phyloP scores from a whole-genome alignment of 768 basidiomycete species.

The Mycena latifolia region DNA sequence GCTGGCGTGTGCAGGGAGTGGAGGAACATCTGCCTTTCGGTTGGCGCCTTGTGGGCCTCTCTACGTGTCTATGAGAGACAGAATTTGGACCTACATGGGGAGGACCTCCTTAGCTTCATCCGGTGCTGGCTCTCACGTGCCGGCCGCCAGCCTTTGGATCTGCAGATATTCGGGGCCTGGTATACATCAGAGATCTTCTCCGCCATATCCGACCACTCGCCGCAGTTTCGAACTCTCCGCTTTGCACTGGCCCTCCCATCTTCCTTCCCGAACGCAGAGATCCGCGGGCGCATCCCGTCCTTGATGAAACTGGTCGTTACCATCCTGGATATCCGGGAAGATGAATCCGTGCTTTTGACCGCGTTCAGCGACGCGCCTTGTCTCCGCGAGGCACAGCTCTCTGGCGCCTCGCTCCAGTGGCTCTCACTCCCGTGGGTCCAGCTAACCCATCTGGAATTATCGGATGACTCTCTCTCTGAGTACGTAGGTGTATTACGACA shows the following conservation, averaged over 20 bases:
- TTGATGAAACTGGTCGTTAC: too few species aligned
- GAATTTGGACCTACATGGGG: background rate
- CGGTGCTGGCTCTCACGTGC: background rate
- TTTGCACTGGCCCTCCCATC: background rate
- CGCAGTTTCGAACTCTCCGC: background rate
- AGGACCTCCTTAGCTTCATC: background rate
- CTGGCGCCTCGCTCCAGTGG: background rate
- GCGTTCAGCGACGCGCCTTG: too few species aligned
- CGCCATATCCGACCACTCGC: background rate
- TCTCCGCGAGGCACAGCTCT: background rate
- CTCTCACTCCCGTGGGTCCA: slow-evolving; percentile 24
- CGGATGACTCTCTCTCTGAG: background rate
- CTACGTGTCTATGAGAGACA: background rate
- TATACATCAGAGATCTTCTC: background rate
- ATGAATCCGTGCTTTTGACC: too few species aligned
- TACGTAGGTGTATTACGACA: background rate
- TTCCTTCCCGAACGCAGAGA: background rate
- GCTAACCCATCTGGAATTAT: slow-evolving; percentile 11
- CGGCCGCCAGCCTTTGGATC: background rate
- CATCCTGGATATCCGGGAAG: too few species aligned
- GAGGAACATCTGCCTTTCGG: background rate
- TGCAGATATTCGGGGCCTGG: background rate
- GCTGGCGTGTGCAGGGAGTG: background rate
- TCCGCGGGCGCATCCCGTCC: background rate
- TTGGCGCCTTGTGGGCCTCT: background rate